Base-by-base conservation (phyloP, 2,329 filamentous ascomycete species). In the Emmonsiellopsis sp. region DNA sequence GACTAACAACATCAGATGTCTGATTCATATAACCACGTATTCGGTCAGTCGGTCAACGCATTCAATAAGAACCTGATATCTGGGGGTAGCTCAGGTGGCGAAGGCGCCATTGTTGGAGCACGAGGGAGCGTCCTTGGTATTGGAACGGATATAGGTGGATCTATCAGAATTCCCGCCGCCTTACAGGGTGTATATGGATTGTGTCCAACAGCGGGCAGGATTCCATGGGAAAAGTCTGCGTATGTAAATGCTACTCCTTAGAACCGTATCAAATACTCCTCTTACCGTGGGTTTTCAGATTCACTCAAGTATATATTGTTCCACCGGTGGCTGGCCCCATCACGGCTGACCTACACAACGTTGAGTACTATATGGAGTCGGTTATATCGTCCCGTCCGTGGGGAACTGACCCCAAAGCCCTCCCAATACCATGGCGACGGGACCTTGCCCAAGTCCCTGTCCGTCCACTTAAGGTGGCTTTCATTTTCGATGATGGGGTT, bases 1-100 rank as follows among this genome's bases (percentile, higher is more conserved):
- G 6, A 9, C 34, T 37, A 27, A 10, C 34, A 6, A 5, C 9
- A 7, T 11, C 14, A 49, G 46, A 49, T 49, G 46, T 49, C 46
- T 17, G 46, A 49, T 49, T 49, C 46, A 13, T 49, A 49, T 49
- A 49, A 49, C 34, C 46, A 49, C 46, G 46, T 44, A 40, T 53
- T 82, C 59, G 84, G 83, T 9, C 74, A 81, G 13, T 83, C 81
- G 0, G 64, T 80, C 21, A 85, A 84, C 61, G 84, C 84, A 0
- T 67, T 70, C 6, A 84, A 85, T 61, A 76, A 80, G 32, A 83
- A 85, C 60, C 75, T 80, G 33, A 85, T 82, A 0, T 77, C 77
- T 17, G 84, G 84, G 13, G 84, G 84, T 8, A 82, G 78, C 40
- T 84, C 81, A 0, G 84, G 84, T 2, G 84, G 84, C 42, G 84